Evolutionary conservation across 345 rosid species (phyloP), one percentile per base, ranked within the genome.

Genomic region (Salix caprea): DNA sequence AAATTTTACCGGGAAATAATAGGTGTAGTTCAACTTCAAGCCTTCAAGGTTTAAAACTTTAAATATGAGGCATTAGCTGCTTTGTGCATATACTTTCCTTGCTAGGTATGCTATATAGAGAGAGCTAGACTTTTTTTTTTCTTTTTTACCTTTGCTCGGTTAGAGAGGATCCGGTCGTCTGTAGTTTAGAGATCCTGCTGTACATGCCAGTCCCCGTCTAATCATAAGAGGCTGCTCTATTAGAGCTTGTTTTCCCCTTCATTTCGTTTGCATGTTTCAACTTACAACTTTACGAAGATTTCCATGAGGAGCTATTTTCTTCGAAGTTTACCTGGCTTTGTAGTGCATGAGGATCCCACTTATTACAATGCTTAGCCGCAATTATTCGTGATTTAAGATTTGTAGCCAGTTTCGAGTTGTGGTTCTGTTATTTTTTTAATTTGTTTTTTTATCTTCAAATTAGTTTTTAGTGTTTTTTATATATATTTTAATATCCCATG

Each of bases 61-160:
- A 42, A 42, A 42, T 42, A 42, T 34, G 68, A 52, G 74, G 67
- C 72, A 13, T 8, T 74, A 71, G 71, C 73, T 40, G 78, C 30
- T 72, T 82, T 84, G 85, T 84, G 78, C 74, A 81, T 83, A 84
- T 74, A 46, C 72, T 76, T 82, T 61, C 67, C 48, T 64, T 56
- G 24, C 19, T 81, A 70, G 70, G 28, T 52, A 52, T 52, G 54
- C 54, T 42, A 44, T 74, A 37, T 14, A 48, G 71, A 74, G 80
- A 79, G 71, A 46, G 71, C 14, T 32, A 71, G 26, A 61, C 39
- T 67, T 58, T 28, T 26, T 28, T 26, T 26, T 16, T 37, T 48
- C 37, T 28, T 42, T 26, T 58, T 46, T 14, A 32, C 34, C 54
- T 30, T 76, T 76, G 24, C 75, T 78, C 70, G 58, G 66, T 67